Evolutionary conservation across 208 protist species (phyloP).

Genomic region (Angomonas ambiguus): DNA sequence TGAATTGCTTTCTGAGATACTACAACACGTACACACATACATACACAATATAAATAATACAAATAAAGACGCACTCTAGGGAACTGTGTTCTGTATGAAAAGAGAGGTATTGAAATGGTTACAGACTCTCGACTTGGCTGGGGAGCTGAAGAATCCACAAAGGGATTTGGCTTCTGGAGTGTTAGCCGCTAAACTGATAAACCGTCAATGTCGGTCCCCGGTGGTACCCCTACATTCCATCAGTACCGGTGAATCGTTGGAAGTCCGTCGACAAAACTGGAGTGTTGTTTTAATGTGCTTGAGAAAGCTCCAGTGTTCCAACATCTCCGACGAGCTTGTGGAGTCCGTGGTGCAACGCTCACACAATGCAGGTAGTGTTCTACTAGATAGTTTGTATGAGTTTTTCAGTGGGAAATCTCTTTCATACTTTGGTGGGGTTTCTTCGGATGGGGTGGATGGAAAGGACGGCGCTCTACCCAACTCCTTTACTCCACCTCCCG

Average conservation of each 20-base stretch:
- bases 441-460: no score
- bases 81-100: slow-evolving; percentile 42
- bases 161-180: slow-evolving; percentile 95
- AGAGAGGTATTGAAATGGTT: slow-evolving; percentile 95
- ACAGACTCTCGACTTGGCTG: slow-evolving; percentile 91
- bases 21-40: no score
- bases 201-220: slow-evolving; percentile 55
- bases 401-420: slow-evolving; percentile 61
- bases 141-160: slow-evolving; percentile 85
- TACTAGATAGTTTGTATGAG: slow-evolving; percentile 76
- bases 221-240: slow-evolving; percentile 70
- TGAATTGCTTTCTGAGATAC: no score
- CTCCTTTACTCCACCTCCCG: no score
- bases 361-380: slow-evolving; percentile 41
- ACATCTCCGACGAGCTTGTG: slow-evolving; percentile 38
- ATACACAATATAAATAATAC: no score
- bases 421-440: slow-evolving; percentile 23
- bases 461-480: no score
- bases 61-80: no score
- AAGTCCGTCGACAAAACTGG: slow-evolving; percentile 91
- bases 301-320: slow-evolving; percentile 39
- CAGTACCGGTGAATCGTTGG: slow-evolving; percentile 65
- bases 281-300: slow-evolving; percentile 47
- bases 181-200: slow-evolving; percentile 91
- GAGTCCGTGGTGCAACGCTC: slow-evolving; percentile 57